A percentile compares a stretch with the other conserved stretches of the same genome.
These are phyloP conservation scores for Pythium aphanidermatum DNA, from an alignment of 352 stramenopile species.

Conservation along the genomic window DNA sequence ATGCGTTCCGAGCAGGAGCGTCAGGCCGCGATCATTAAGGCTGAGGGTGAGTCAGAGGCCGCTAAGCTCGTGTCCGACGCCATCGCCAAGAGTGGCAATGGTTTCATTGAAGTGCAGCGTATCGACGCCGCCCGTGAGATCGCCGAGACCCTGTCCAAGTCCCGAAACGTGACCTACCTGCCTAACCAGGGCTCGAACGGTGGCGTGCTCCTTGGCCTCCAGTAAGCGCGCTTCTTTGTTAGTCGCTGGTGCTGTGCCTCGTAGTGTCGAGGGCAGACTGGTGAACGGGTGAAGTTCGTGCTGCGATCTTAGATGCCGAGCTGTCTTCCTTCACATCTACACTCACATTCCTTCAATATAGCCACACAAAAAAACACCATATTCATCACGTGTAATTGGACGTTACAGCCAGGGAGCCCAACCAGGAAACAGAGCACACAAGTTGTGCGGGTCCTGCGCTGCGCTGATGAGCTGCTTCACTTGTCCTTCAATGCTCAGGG, in stretches of 20 bases:
- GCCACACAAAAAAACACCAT: too few species aligned
- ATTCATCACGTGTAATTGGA: too few species aligned
- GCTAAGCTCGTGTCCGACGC: constrained; percentile 97
- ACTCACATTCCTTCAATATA: not conserved
- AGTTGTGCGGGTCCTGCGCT: constrained; percentile 93
- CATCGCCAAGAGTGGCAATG: constrained; percentile 95
- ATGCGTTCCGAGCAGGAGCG: constrained; percentile 98
- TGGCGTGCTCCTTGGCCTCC: constrained; percentile 78
- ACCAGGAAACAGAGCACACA: constrained; percentile 93
- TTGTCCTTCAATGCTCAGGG: constrained; percentile 96
- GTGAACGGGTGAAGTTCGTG: not conserved
- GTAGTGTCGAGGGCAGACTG: not conserved
- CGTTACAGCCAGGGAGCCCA: constrained; percentile 96
- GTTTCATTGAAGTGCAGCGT: constrained; percentile 99
- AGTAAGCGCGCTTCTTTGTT: constrained; percentile 20
- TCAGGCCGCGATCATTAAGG: constrained; percentile 88
- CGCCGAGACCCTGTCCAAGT: constrained; percentile 95
- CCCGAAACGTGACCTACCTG: constrained; percentile 98
- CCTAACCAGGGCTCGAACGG: constrained; percentile 87
- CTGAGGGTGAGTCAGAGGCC: constrained; percentile 97
- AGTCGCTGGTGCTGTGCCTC: too few species aligned
- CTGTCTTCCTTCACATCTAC: not conserved
- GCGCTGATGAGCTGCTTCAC: constrained; percentile 97
- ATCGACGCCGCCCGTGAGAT: constrained; percentile 99
- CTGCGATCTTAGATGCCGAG: not conserved